Percentiles rank a stretch among this genome's conserved stretches.
Conservation (phyloP, 2,329 filamentous ascomycete genomes). For the Exophiala oligosperma region DNA sequence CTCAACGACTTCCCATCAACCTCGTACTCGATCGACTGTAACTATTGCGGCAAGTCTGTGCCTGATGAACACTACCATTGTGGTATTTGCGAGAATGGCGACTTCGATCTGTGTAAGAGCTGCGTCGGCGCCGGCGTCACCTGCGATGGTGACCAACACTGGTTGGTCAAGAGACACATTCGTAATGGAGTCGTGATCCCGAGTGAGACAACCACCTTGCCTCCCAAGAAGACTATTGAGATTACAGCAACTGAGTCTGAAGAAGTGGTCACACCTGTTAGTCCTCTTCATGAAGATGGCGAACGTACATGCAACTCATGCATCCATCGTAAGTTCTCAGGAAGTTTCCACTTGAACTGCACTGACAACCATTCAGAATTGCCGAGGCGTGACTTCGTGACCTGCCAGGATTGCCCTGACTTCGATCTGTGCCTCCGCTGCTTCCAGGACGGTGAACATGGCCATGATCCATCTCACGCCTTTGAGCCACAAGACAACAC, state of each 20-base stretch:
- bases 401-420: conserved; percentile 81
- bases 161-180: conserved; percentile 89
- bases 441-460: conserved; percentile 73
- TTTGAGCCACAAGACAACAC: conserved; percentile 68
- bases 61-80: conserved; percentile 89
- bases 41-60: conserved; percentile 78
- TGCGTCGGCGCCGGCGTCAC: conserved; percentile 76
- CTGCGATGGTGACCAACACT: conserved; percentile 79
- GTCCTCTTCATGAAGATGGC: conserved; percentile 18
- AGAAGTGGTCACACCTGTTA: conserved; percentile 17
- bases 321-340: conserved; percentile 53
- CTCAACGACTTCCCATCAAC: conserved; percentile 36
- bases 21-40: conserved; percentile 88
- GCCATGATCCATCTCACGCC: conserved; percentile 84
- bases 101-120: conserved; percentile 85
- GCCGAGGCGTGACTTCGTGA: conserved; percentile 76
- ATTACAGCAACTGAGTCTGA: conserved; percentile 17
- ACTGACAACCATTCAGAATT: conserved; percentile 55
- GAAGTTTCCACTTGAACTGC: conserved; percentile 1
- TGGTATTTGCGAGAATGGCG: conserved; percentile 85
- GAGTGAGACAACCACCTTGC: conserved; percentile 80
- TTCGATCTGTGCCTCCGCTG: conserved; percentile 89
- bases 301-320: conserved; percentile 64
- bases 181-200: conserved; percentile 75
- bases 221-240: conserved; percentile 56